Evolutionary conservation across 1,139 yeast species (phyloP), one percentile per base, ranked within the genome.

Genomic region (Pichia sorboxylosa): DNA sequence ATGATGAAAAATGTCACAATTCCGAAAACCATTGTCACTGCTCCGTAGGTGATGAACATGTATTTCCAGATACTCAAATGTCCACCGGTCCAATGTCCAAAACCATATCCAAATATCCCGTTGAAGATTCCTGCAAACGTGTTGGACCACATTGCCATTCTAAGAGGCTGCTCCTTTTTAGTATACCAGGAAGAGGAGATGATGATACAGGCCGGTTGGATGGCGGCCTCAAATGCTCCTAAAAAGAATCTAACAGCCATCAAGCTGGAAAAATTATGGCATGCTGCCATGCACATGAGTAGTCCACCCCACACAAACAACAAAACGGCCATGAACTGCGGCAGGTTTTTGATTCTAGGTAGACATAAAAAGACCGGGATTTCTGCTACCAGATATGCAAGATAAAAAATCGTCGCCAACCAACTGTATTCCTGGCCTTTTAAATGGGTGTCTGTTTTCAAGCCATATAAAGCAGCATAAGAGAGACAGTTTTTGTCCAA

Each of bases 341-440:
- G 73, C 13, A 32, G 59, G 60, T 39, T 58, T 60, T 48, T 74
- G 74, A 27, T 74, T 52, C 17, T 72, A 46, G 43, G 59, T 64
- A 37, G 67, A 63, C 14, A 68, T 6, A 34, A 13, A 19, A 34
- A 34, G 6, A 25, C 70, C 23, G 80, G 78, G 37, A 66, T 57
- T 31, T 71, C 71, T 40, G 69, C 70, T 26, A 66, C 55, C 36
- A 68, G 44, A 42, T 66, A 67, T 5, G 73, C 74, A 38, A 67
- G 59, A 42, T 68, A 66, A 49, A 75, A 75, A 21, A 73, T 66
- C 2, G 82, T 29, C 2, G 71, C 69, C 31, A 72, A 58, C 66
- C 79, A 71, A 6, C 47, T 42, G 24, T 46, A 45, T 23, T 43
- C 32, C 13, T 38, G 36, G 14, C 47, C 47, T 7, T 24, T 27